Conservation (phyloP, 2,329 filamentous ascomycete species). For the Leptographium radiaticola region DNA sequence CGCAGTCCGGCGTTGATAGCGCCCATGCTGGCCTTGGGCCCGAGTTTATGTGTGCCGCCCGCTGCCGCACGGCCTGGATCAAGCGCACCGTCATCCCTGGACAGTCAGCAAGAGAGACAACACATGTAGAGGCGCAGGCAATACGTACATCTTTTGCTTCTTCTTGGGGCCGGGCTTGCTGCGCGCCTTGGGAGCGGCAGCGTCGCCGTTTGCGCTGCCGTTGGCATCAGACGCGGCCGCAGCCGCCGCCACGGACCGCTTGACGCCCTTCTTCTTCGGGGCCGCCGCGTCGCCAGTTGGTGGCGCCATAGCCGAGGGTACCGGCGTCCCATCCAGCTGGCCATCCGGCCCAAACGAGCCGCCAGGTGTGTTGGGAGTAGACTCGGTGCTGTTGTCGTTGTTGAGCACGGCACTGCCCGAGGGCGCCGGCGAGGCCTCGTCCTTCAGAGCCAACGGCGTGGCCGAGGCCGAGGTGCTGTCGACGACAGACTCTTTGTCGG, state of each 20-base stretch:
- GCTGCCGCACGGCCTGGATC: constrained; percentile 36
- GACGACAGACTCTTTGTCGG: constrained; percentile 17
- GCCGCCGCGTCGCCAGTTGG: constrained; percentile 40
- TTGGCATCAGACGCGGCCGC: constrained; percentile 51
- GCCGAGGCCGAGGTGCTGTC: not conserved
- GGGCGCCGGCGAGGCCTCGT: constrained; percentile 24
- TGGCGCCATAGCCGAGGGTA: constrained; percentile 43
- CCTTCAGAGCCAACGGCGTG: constrained; percentile 21
- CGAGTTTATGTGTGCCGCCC: constrained; percentile 62
- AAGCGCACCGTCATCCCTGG: constrained; percentile 49
- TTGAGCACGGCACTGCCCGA: constrained; percentile 35
- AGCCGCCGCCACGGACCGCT: constrained; percentile 51
- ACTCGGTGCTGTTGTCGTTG: constrained; percentile 46
- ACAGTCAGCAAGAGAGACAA: not conserved
- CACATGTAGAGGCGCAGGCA: not conserved
- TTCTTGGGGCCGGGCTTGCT: constrained; percentile 95
- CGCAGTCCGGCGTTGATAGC: constrained; percentile 95
- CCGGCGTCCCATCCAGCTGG: not conserved
- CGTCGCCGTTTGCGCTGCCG: constrained; percentile 37
- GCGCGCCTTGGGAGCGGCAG: constrained; percentile 47
- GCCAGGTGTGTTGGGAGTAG: constrained; percentile 44
- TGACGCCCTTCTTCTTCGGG: constrained; percentile 63
- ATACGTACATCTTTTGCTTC: constrained; percentile 83
- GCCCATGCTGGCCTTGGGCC: constrained; percentile 91
- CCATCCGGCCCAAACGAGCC: not conserved